phyloP scores from a whole-genome alignment of 2,329 filamentous ascomycete species.

The Dactylonectria estremocensis region DNA sequence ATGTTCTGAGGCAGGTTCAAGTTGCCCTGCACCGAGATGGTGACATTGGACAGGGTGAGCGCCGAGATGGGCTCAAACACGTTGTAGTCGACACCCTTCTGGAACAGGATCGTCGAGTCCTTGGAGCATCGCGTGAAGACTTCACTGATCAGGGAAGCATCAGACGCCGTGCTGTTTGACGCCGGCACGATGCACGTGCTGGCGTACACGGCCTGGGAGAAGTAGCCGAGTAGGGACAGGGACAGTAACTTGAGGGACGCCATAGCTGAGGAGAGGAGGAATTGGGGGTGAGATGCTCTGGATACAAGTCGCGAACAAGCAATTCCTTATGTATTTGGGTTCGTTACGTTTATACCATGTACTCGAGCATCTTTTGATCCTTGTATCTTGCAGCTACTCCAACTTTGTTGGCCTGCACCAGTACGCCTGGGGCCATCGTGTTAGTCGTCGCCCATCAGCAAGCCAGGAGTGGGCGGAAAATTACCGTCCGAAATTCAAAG shows the following conservation, averaged over 20 bases:
- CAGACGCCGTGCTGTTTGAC: conserved; percentile 20
- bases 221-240: conserved; percentile 20
- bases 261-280: conserved; percentile 12
- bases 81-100: conserved; percentile 28
- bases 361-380: neutral
- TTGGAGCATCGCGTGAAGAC: conserved; percentile 20
- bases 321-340: conserved; percentile 19
- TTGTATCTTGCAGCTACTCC: neutral
- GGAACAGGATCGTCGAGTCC: conserved; percentile 26
- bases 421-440: conserved; percentile 7
- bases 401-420: neutral
- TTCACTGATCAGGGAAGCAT: conserved; percentile 14
- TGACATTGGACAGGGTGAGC: conserved; percentile 22
- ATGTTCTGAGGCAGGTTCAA: conserved; percentile 26
- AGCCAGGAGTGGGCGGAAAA: conserved; percentile 18
- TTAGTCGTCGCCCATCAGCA: neutral
- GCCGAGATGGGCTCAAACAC: conserved; percentile 27
- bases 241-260: conserved; percentile 19
- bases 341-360: neutral
- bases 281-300: neutral
- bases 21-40: conserved; percentile 29
- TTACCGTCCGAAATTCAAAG: conserved; percentile 22
- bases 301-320: neutral
- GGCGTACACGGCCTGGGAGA: conserved; percentile 18
- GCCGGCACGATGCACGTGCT: conserved; percentile 24